phyloP scores from a whole-genome alignment of 352 stramenopile species.

The Pelagophyceae sp. region DNA sequence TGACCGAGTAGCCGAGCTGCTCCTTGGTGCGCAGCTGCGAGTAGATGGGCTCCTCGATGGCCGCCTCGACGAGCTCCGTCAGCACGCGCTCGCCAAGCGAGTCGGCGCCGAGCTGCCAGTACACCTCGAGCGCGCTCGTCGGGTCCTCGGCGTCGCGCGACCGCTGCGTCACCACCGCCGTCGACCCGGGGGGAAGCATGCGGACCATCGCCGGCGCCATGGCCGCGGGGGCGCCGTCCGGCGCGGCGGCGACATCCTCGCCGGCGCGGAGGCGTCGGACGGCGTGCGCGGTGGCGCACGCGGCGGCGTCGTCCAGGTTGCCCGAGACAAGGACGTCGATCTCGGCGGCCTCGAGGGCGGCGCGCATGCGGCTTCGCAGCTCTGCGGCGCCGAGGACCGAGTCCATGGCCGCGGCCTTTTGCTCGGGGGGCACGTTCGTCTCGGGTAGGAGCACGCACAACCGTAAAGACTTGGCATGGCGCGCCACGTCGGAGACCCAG shows the following conservation, averaged over 20 bases:
- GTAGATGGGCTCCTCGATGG: constrained; percentile 76
- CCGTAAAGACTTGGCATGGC: constrained; percentile 31
- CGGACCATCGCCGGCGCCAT: constrained; percentile 39
- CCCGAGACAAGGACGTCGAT: constrained; percentile 49
- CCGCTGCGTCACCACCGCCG: constrained; percentile 37
- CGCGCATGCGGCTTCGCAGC: background rate
- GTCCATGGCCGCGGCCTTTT: background rate
- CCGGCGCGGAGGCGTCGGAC: too few species aligned
- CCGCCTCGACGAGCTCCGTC: constrained; percentile 66
- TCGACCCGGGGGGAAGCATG: constrained; percentile 48
- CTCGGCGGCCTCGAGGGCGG: background rate
- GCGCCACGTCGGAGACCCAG: background rate
- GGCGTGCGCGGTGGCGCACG: background rate
- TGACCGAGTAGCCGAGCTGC: constrained; percentile 75
- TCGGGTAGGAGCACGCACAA: constrained; percentile 64
- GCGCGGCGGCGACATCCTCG: constrained; percentile 26
- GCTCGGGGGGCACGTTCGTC: background rate
- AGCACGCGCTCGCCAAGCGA: constrained; percentile 35
- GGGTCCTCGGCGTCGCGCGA: constrained; percentile 46
- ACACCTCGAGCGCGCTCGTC: constrained; percentile 60
- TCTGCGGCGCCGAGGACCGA: background rate
- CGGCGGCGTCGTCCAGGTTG: constrained; percentile 42
- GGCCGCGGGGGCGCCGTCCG: constrained; percentile 35
- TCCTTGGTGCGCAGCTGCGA: constrained; percentile 81
- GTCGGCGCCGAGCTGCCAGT: constrained; percentile 58